A percentile compares a stretch with the other conserved stretches of the same genome.
These are phyloP conservation scores for Pisolithus microcarpus DNA, from an alignment of 768 basidiomycete genomes.

Conservation along the genomic window DNA sequence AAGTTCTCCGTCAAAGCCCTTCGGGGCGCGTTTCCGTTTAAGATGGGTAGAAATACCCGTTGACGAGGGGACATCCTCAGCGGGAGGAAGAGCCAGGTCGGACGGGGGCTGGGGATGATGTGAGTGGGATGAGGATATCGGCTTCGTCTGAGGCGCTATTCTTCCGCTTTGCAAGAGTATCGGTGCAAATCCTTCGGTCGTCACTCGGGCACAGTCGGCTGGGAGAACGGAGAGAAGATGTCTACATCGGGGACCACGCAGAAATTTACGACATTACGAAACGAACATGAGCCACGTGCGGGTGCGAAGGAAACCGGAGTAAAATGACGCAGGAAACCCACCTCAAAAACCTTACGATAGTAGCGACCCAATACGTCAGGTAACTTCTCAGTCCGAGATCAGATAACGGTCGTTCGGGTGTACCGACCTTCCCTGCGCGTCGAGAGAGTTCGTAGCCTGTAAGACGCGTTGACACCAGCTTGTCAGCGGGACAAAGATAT, in stretches of 20 bases:
- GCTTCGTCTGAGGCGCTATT: slow-evolving; percentile 1
- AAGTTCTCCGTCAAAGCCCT: slow-evolving; percentile 73
- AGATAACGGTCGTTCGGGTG: slow-evolving; percentile 92
- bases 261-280: neutral
- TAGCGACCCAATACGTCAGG: slow-evolving; percentile 80
- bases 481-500: neutral
- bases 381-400: slow-evolving; percentile 90
- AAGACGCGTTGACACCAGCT: neutral
- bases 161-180: neutral
- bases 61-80: neutral
- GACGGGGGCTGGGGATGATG: slow-evolving; percentile 16
- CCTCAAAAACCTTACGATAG: slow-evolving; percentile 80
- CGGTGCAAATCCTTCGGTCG: slow-evolving; percentile 30
- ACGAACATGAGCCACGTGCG: neutral
- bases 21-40: slow-evolving; percentile 41
- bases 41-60: neutral
- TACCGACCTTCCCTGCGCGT: slow-evolving; percentile 70
- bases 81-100: neutral
- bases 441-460: slow-evolving; percentile 90
- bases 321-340: too few relatives aligned
- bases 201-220: slow-evolving; percentile 41
- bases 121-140: slow-evolving; percentile 34
- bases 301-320: neutral
- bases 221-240: slow-evolving; percentile 58
- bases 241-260: slow-evolving; percentile 16